Evolutionary conservation across 352 stramenopile genomes (phyloP).

Genomic region (Globisporangium alternatum): DNA sequence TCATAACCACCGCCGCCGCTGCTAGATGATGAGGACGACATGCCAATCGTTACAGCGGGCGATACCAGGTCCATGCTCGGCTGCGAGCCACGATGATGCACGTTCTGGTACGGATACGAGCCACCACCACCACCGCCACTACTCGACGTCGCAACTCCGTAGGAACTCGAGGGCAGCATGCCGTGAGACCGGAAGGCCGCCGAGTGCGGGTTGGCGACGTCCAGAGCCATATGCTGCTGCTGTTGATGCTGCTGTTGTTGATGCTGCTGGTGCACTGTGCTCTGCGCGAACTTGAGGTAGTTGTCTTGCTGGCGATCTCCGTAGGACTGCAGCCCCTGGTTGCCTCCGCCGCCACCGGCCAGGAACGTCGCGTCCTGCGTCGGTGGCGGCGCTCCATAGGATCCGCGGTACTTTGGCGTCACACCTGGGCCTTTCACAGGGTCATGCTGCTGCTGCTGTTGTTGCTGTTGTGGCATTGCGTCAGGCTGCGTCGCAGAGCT

Average conservation of each 20-base stretch:
- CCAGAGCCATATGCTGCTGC: slow-evolving; percentile 18
- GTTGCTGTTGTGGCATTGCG: slow-evolving; percentile 17
- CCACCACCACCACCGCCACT: not conserved
- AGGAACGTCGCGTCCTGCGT: slow-evolving; percentile 13
- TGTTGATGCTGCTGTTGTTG: slow-evolving; percentile 32
- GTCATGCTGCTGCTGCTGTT: slow-evolving; percentile 24
- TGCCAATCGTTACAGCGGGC: slow-evolving; percentile 1
- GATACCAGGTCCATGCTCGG: slow-evolving; percentile 17
- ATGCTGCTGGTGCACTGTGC: slow-evolving; percentile 24
- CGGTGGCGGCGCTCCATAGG: slow-evolving; percentile 1
- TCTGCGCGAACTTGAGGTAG: slow-evolving; percentile 30
- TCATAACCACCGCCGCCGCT: slow-evolving; percentile 14
- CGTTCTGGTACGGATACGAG: slow-evolving; percentile 1
- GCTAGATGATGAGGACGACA: slow-evolving; percentile 12
- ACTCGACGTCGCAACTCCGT: not conserved
- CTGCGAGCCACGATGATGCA: not conserved
- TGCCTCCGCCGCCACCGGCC: not conserved
- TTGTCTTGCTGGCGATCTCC: slow-evolving; percentile 14
- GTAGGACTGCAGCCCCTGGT: slow-evolving; percentile 11
- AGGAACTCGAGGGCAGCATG: slow-evolving; percentile 2
- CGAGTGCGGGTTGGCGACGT: slow-evolving; percentile 13
- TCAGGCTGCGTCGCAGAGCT: slow-evolving; percentile 49
- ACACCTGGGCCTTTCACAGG: slow-evolving; percentile 6
- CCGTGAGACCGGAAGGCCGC: slow-evolving; percentile 9
- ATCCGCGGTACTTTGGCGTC: slow-evolving; percentile 15